These are phyloP conservation scores for Rutidosis leptorrhynchoides DNA, from an alignment of 129 eudicot genomes.

Conservation along the genomic window DNA sequence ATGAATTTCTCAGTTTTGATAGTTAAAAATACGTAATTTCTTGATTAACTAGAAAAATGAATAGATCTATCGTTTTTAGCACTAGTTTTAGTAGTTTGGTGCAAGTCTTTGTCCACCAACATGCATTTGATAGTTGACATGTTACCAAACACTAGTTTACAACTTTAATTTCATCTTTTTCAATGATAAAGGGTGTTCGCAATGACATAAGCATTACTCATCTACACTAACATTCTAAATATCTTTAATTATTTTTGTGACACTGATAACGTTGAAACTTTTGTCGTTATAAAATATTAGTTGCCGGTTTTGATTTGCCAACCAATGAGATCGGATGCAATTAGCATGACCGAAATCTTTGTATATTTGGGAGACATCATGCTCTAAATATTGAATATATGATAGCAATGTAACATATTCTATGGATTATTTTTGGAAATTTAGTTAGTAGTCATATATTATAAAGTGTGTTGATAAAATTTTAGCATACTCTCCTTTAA, in stretches of 20 bases:
- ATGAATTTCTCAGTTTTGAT: too few relatives aligned
- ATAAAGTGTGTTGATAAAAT: background rate
- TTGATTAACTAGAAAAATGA: conserved; percentile 21
- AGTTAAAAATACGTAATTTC: too few relatives aligned
- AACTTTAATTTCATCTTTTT: conserved; percentile 6
- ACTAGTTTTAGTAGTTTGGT: conserved; percentile 29
- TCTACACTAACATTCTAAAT: background rate
- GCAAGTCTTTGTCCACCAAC: conserved; percentile 25
- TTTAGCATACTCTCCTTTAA: too few relatives aligned
- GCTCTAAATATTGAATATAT: background rate
- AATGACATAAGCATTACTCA: conserved; percentile 12
- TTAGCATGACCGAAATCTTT: background rate
- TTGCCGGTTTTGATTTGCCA: background rate
- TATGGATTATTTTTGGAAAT: background rate
- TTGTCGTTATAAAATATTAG: background rate
- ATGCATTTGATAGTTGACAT: conserved; percentile 14
- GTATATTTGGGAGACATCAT: background rate
- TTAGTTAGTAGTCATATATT: background rate
- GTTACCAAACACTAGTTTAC: conserved; percentile 16
- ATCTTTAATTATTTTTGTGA: background rate
- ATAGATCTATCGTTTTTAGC: conserved; percentile 19
- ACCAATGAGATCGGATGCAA: background rate
- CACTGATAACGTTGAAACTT: background rate
- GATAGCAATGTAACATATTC: background rate
- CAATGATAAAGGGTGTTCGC: conserved; percentile 15